Conservation (phyloP, 139 green algal species). For the Ettlia oleoabundans region DNA sequence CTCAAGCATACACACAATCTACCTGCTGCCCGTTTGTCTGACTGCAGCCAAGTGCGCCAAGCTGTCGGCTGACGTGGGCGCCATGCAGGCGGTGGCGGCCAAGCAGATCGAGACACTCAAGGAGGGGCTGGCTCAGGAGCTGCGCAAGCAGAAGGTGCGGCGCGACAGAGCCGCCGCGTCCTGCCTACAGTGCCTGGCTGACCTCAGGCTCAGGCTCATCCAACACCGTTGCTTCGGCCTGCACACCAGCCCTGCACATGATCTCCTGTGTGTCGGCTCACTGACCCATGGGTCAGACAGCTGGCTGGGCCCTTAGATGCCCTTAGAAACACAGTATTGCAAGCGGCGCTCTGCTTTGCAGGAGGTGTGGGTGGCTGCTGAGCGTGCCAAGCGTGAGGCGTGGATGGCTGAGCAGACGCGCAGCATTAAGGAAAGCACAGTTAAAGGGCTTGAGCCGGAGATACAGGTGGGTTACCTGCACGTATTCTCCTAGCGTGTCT, state of each 20-base stretch:
- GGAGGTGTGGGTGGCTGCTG: conserved; percentile 50
- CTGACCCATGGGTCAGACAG: too few relatives aligned
- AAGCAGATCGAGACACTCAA: conserved; percentile 40
- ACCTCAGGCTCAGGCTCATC: too few relatives aligned
- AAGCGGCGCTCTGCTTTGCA: not conserved
- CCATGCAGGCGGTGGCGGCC: conserved; percentile 23
- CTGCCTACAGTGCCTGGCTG: too few relatives aligned
- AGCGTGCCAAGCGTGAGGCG: conserved; percentile 44
- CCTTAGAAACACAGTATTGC: not conserved
- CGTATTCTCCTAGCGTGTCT: too few relatives aligned
- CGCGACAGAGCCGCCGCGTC: not conserved
- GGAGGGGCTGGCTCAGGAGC: conserved; percentile 42
- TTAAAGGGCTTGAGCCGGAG: conserved; percentile 62
- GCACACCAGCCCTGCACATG: too few relatives aligned
- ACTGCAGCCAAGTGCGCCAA: conserved; percentile 25
- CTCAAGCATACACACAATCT: not conserved
- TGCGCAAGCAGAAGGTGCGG: conserved; percentile 48
- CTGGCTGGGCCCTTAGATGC: not conserved
- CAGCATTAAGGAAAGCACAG: conserved; percentile 64
- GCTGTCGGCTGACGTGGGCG: conserved; percentile 32
- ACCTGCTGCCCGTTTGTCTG: not conserved
- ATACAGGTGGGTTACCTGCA: conserved; percentile 36
- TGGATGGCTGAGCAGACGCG: conserved; percentile 64
- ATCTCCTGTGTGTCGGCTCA: too few relatives aligned
- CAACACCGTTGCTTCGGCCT: too few relatives aligned